Percentiles rank a stretch among this genome's conserved stretches.
Conservation (phyloP, 2,329 filamentous ascomycete genomes). For the Saccharata proteae region DNA sequence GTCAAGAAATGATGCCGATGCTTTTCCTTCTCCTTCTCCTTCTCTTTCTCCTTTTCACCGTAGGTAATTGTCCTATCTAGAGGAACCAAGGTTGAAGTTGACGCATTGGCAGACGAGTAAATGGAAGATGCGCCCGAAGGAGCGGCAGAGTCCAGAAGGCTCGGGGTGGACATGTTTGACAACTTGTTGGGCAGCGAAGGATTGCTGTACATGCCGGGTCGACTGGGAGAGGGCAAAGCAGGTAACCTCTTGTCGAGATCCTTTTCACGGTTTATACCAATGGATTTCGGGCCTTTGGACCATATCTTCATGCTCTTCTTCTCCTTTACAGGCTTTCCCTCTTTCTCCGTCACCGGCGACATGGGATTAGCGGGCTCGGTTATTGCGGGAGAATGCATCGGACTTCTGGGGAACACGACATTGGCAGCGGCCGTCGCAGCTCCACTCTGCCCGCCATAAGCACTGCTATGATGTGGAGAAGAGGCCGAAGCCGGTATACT, state of each 20-base stretch:
- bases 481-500: slow-evolving; percentile 1
- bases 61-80: slow-evolving; percentile 35
- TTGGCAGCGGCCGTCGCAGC: slow-evolving; percentile 62
- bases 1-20: slow-evolving; percentile 67
- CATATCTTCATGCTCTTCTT: slow-evolving; percentile 74
- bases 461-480: slow-evolving; percentile 46
- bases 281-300: slow-evolving; percentile 58
- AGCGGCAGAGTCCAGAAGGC: slow-evolving; percentile 46
- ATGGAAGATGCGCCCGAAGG: slow-evolving; percentile 45
- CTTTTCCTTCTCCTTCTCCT: slow-evolving; percentile 59
- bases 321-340: slow-evolving; percentile 50
- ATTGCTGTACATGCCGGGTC: slow-evolving; percentile 52
- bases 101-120: slow-evolving; percentile 65
- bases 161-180: slow-evolving; percentile 59
- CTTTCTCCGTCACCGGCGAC: slow-evolving; percentile 32
- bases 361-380: slow-evolving; percentile 11
- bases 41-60: slow-evolving; percentile 19
- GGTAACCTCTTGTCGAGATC: slow-evolving; percentile 47
- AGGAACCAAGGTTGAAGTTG: slow-evolving; percentile 63
- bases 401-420: slow-evolving; percentile 57
- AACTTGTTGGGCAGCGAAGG: slow-evolving; percentile 49
- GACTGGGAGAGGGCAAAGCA: slow-evolving; percentile 59
- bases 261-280: slow-evolving; percentile 55
- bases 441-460: slow-evolving; percentile 47
- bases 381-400: slow-evolving; percentile 30